Percentiles rank a stretch among this genome's conserved stretches.
phyloP scores from a whole-genome alignment of 2,329 filamentous ascomycete genomes.

The Geosmithia putterillii region DNA sequence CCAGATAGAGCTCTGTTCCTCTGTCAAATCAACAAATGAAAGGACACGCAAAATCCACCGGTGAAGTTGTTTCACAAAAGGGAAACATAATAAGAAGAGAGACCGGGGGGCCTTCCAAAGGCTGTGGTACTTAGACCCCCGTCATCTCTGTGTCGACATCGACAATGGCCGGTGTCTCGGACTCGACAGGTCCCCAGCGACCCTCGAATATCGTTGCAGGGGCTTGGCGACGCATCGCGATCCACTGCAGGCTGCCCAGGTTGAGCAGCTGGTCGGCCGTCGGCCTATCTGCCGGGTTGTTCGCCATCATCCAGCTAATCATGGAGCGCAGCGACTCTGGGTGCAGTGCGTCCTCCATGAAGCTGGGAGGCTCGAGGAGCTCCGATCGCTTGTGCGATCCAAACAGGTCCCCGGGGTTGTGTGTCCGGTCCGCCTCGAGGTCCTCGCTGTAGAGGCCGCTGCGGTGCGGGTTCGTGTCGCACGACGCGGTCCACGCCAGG shows the following conservation, averaged over 20 bases:
- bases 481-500: constrained; percentile 68
- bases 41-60: not conserved
- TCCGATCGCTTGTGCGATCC: constrained; percentile 36
- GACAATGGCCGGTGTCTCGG: constrained; percentile 23
- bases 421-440: constrained; percentile 14
- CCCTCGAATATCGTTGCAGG: constrained; percentile 95
- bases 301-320: constrained; percentile 78
- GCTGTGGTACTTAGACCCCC: constrained; percentile 15
- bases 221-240: constrained; percentile 61
- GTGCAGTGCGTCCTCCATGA: constrained; percentile 73
- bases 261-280: constrained; percentile 60
- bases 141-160: constrained; percentile 47
- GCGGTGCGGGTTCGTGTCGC: constrained; percentile 59
- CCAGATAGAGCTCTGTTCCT: not conserved
- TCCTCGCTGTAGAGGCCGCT: constrained; percentile 22
- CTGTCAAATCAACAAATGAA: too few relatives aligned
- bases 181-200: constrained; percentile 75
- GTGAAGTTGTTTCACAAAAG: not conserved
- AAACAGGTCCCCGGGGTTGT: constrained; percentile 23
- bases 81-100: not conserved
- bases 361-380: constrained; percentile 56
- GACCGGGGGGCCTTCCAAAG: not conserved
- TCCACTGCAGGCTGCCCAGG: constrained; percentile 68
- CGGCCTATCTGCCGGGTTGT: constrained; percentile 62
- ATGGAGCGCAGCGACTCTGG: constrained; percentile 69